Conservation (phyloP, 2,329 filamentous ascomycete genomes). For the Teratosphaeria pseudoeucalypti region DNA sequence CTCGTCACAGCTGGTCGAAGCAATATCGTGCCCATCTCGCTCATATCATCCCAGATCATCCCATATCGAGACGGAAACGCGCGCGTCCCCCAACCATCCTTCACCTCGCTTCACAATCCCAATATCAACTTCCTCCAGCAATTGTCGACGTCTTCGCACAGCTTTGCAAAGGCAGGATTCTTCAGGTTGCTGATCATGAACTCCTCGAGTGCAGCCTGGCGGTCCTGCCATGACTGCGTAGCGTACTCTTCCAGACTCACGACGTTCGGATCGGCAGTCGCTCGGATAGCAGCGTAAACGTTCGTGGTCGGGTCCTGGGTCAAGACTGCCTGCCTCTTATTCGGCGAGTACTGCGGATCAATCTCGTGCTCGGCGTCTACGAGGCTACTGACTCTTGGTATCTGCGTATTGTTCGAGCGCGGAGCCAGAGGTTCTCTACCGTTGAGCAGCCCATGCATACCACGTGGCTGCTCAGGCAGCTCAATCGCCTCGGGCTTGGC, state of each 20-base stretch:
- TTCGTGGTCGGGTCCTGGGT: conserved; percentile 2
- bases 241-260: conserved; percentile 24
- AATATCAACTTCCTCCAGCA: conserved; percentile 41
- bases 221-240: conserved; percentile 29
- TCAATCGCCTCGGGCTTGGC: not conserved
- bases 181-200: conserved; percentile 43
- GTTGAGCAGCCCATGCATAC: conserved; percentile 10
- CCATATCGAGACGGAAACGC: not conserved
- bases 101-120: conserved; percentile 22
- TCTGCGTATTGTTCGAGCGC: conserved; percentile 5
- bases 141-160: conserved; percentile 41
- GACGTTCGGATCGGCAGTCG: not conserved
- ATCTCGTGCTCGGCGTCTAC: conserved; percentile 19
- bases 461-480: not conserved
- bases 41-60: not conserved
- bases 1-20: too few species aligned
- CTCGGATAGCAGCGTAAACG: conserved; percentile 3
- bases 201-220: conserved; percentile 35
- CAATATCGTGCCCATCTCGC: not conserved
- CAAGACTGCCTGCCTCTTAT: not conserved
- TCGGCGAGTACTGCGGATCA: conserved; percentile 4
- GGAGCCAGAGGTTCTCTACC: conserved; percentile 4
- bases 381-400: conserved; percentile 14
- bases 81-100: not conserved
- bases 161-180: conserved; percentile 38